Percentiles rank a stretch among this genome's conserved stretches.
phyloP scores from a whole-genome alignment of 1,139 yeast species.

The Candida mesenterica region DNA sequence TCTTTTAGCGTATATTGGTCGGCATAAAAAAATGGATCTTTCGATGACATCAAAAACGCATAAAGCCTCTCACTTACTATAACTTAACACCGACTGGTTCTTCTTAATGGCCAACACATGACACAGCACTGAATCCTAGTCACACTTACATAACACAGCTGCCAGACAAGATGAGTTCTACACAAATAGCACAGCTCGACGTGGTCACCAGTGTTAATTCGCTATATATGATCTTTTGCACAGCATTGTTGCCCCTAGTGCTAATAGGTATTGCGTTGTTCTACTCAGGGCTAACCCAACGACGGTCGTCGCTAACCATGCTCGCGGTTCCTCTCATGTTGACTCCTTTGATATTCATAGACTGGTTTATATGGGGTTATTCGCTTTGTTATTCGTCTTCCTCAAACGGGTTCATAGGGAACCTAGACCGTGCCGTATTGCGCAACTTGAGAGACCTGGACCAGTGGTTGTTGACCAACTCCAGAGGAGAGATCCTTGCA shows the following conservation, averaged over 20 bases:
- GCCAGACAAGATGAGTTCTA: too few relatives aligned
- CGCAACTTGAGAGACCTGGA: conserved; percentile 29
- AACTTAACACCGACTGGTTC: too few relatives aligned
- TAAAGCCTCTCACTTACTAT: too few relatives aligned
- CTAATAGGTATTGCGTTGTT: conserved; percentile 49
- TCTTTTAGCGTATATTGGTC: too few relatives aligned
- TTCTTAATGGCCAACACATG: too few relatives aligned
- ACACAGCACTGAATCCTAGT: too few relatives aligned
- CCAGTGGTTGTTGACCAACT: conserved; percentile 26
- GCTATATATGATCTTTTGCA: conserved; percentile 38
- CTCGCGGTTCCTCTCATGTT: conserved; percentile 48
- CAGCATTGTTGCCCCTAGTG: conserved; percentile 32
- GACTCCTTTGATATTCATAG: conserved; percentile 43
- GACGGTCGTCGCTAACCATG: conserved; percentile 56
- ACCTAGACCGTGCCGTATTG: conserved; percentile 42
- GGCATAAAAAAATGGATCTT: too few relatives aligned
- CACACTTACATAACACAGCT: too few relatives aligned
- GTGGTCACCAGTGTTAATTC: conserved; percentile 30
- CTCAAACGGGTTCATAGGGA: conserved; percentile 46
- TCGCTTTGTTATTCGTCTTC: conserved; percentile 49
- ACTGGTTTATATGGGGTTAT: conserved; percentile 62
- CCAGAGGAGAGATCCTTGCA: conserved; percentile 41
- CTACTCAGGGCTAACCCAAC: conserved; percentile 58
- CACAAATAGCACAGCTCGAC: conserved; percentile 11
- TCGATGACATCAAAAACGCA: too few relatives aligned